These are phyloP conservation scores for Rhamnella rubrinervis DNA, from an alignment of 331 rosid genomes.

Conservation along the genomic window DNA sequence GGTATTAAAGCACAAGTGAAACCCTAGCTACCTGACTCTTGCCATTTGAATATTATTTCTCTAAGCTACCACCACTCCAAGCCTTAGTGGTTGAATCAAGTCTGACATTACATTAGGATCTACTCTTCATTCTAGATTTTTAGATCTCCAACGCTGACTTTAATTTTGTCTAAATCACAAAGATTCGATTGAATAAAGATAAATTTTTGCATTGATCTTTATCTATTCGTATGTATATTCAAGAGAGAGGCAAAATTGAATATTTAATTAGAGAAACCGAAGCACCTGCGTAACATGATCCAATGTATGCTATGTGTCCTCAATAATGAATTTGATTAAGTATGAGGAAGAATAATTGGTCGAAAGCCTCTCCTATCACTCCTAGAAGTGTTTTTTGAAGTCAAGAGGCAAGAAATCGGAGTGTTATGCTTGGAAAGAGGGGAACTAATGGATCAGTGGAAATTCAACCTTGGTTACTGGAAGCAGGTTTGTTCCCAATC, in stretches of 20 bases:
- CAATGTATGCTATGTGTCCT: background rate
- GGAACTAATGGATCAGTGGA: background rate
- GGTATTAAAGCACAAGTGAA: too few relatives aligned
- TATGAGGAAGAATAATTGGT: background rate
- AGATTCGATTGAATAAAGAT: background rate
- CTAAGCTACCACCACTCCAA: too few relatives aligned
- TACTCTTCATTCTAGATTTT: too few relatives aligned
- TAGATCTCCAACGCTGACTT: too few relatives aligned
- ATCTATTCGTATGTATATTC: background rate
- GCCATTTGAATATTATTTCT: too few relatives aligned
- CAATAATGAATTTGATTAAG: slow-evolving; percentile 16
- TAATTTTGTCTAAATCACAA: background rate
- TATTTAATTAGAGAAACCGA: background rate
- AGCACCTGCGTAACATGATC: background rate
- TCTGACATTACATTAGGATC: too few relatives aligned
- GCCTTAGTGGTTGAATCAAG: too few relatives aligned
- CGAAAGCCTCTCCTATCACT: background rate
- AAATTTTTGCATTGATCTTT: background rate
- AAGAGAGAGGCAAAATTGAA: background rate
- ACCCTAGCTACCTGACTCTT: too few relatives aligned
- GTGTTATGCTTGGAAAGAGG: slow-evolving; percentile 8
- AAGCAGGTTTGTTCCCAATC: background rate
- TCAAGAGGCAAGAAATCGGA: background rate
- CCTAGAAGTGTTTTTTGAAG: slow-evolving; percentile 3
- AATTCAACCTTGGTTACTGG: background rate